Conservation (phyloP, 352 stramenopile genomes). For the Phytophthora sansomeana region DNA sequence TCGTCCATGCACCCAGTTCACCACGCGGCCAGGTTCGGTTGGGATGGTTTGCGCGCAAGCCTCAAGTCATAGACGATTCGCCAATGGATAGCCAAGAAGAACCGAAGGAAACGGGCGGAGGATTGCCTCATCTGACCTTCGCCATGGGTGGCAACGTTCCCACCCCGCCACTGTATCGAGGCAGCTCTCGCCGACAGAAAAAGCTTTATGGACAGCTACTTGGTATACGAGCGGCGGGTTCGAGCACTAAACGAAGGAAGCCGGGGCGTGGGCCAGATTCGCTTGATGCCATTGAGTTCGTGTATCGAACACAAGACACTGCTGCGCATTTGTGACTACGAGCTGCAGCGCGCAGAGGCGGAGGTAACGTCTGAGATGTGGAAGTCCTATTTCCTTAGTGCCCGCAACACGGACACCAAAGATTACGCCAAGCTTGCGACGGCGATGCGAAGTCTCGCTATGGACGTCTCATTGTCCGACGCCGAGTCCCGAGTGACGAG, state of each 20-base stretch:
- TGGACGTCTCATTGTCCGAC: background rate
- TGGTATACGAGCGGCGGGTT: background rate
- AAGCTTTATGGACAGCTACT: background rate
- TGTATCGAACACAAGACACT: background rate
- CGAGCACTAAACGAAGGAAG: background rate
- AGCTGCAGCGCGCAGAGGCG: background rate
- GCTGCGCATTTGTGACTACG: background rate
- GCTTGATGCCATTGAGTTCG: background rate
- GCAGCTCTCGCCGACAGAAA: background rate
- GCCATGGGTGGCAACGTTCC: background rate
- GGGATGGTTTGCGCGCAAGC: background rate
- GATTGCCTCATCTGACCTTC: background rate
- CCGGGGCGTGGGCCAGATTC: background rate
- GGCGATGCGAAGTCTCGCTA: background rate
- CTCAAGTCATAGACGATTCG: background rate
- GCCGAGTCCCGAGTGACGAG: background rate
- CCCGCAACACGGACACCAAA: background rate
- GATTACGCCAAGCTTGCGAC: background rate
- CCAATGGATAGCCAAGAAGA: background rate
- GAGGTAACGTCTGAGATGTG: background rate
- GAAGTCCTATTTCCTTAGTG: background rate
- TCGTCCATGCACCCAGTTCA: background rate
- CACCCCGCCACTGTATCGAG: background rate
- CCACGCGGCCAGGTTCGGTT: background rate
- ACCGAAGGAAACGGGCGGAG: too few relatives aligned